Base-by-base conservation (phyloP, 371 early-diverging fungal species). In the Neoconidiobolus thromboides region DNA sequence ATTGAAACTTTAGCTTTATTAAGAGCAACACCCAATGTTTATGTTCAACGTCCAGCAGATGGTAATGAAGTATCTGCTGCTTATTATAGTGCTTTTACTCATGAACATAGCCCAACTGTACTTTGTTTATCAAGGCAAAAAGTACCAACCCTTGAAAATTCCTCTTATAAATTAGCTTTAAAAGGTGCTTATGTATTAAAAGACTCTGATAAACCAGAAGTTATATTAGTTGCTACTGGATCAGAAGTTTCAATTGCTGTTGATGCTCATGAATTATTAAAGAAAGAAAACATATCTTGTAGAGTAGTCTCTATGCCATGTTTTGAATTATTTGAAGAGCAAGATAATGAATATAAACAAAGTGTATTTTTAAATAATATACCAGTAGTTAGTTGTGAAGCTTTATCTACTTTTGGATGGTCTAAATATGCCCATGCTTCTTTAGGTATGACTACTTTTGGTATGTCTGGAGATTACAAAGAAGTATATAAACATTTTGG, bases 271-370 rank as follows among this genome's bases (percentile, higher is more conserved):
- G 76, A 85, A 62, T 63, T 73, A 50, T 74, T 96, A 42, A 69
- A 70, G 41, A 70, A 76, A 42, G 68, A 76, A 57, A 68, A 79
- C 14, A 67, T 81, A 65, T 68, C 70, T 39, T 79, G 85, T 38
- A 86, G 90, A 59, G 83, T 98, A 41, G 95, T 99, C 43, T 99
- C 99, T 43, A 83, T 98, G 79, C 93, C 96, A 15, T 97, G 90
- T 63, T 77, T 83, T 64, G 92, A 91, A 65, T 71, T 98, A 56
- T 99, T 97, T 68, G 93, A 92, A 55, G 83, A 84, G 61, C 99
- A 99, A 74, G 48, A 79, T 9, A 65, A 72, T 40, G 91, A 82
- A 58, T 99, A 99, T 80, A 78, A 82, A 66, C 72, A 47, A 70
- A 74, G 2, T 93, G 98, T 42, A 76, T 99, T 62, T 73, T 79